Base-by-base conservation (phyloP, 2,329 filamentous ascomycete genomes). In the Talaromyces sp. region DNA sequence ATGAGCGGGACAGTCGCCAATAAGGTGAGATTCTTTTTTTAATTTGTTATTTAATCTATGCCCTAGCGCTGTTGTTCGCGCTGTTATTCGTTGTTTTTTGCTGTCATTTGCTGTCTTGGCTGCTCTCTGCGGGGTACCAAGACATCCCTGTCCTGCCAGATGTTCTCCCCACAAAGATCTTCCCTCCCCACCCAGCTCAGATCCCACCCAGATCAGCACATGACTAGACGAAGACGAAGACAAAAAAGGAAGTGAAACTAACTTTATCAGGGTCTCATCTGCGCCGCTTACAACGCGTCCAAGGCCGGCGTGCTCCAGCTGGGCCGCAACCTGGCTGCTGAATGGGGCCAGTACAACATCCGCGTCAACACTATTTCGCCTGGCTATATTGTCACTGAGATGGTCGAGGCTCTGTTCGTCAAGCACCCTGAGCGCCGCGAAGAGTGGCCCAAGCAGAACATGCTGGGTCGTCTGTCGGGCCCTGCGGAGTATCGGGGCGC, bases 401-500 rank as follows among this genome's bases (percentile, higher is more conserved):
- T 80, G 77, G 77, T 79, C 10, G 76, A 77, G 67, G 70, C 74
- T 39, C 66, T 79, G 32, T 78, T 78, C 58, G 51, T 72, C 13
- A 81, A 87, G 57, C 96, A 89, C 89, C 86, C 90, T 4, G 87
- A 84, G 67, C 88, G 93, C 72, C 95, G 93, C 73, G 92, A 72
- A 9, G 83, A 87, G 63, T 96, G 92, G 92, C 85, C 90, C 17
- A 88, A 83, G 68, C 88, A 93, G 76, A 96, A 96, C 76, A 95
- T 96, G 91, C 81, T 96, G 58, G 86, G 84, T 30, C 82, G 86
- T 36, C 78, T 92, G 63, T 89, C 87, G 70, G 77, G 76, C 25
- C 88, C 89, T 0, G 80, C 86, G 55, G 89, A 92, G 73, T 91
- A 89, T 73, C 84, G 88, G 55, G 88, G 79, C 6, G 78, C 78